phyloP scores from a whole-genome alignment of 1,284 basidiomycete species.

The Volvariella surrecta region DNA sequence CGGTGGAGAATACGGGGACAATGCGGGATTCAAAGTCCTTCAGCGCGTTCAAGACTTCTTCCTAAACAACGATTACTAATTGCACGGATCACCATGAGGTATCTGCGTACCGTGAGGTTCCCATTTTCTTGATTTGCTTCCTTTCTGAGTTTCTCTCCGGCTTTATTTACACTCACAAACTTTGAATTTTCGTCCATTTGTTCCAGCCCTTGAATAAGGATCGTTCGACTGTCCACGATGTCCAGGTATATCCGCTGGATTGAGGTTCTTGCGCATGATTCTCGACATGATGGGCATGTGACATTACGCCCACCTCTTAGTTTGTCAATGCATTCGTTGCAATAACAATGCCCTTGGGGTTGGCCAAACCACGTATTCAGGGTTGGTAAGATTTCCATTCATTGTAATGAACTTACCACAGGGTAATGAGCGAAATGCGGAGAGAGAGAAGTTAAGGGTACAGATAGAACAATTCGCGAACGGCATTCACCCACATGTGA shows the following conservation, averaged over 20 bases:
- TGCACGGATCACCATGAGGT: not conserved
- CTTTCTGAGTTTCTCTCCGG: constrained; percentile 20
- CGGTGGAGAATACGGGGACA: constrained; percentile 21
- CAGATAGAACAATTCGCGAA: constrained; percentile 21
- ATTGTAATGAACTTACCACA: constrained; percentile 22
- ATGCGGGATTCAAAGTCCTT: constrained; percentile 28
- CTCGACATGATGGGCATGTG: constrained; percentile 16
- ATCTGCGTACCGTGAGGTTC: constrained; percentile 16
- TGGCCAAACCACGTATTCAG: constrained; percentile 21
- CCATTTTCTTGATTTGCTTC: constrained; percentile 14
- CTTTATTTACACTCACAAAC: constrained; percentile 22
- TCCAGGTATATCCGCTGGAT: constrained; percentile 18
- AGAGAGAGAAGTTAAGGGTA: constrained; percentile 12
- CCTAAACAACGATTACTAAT: not conserved
- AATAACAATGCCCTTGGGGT: constrained; percentile 20
- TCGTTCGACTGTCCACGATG: constrained; percentile 19
- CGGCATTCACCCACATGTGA: constrained; percentile 1
- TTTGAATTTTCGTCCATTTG: constrained; percentile 24
- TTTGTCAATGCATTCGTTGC: constrained; percentile 14
- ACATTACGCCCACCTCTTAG: constrained; percentile 8
- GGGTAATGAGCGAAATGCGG: constrained; percentile 21
- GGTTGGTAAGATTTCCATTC: constrained; percentile 4
- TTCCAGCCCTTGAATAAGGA: constrained; percentile 21
- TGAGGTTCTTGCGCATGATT: not conserved
- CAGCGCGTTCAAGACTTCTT: constrained; percentile 20